phyloP scores from a whole-genome alignment of 2,329 filamentous ascomycete genomes.

The Didymella keratinophila region DNA sequence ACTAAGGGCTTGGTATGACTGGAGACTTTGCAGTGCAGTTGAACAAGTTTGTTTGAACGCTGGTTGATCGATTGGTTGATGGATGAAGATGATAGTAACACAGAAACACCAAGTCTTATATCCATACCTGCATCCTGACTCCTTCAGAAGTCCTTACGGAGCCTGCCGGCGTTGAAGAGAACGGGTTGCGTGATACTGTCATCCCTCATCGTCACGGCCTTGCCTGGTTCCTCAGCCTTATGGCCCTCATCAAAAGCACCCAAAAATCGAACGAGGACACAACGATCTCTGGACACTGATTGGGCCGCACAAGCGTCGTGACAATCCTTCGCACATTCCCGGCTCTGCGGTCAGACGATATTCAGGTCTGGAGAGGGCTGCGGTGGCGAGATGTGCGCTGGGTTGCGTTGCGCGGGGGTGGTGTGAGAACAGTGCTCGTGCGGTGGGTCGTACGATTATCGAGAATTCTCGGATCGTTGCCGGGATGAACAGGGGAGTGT shows the following conservation, averaged over 20 bases:
- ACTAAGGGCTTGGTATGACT: no score
- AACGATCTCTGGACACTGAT: not conserved
- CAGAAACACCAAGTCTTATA: constrained; percentile 15
- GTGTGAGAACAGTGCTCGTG: constrained; percentile 5
- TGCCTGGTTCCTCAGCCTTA: constrained; percentile 8
- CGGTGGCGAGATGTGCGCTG: constrained; percentile 35
- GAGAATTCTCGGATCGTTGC: constrained; percentile 9
- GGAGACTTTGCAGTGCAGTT: not conserved
- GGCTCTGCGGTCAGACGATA: constrained; percentile 28
- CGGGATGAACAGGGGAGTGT: constrained; percentile 19
- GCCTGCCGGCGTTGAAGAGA: not conserved
- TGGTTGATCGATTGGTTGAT: constrained; percentile 3
- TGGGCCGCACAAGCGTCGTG: not conserved
- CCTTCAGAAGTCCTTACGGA: not conserved
- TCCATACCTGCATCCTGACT: constrained; percentile 1
- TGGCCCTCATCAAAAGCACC: not conserved
- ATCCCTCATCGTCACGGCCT: not conserved
- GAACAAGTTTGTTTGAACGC: not conserved
- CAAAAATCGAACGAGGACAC: constrained; percentile 6
- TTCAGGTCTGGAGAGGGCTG: constrained; percentile 8
- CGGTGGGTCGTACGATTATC: constrained; percentile 24
- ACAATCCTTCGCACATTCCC: not conserved
- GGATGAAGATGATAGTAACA: constrained; percentile 16
- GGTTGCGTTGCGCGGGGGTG: constrained; percentile 27
- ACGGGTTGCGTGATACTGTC: constrained; percentile 17